phyloP scores from a whole-genome alignment of 2,329 filamentous ascomycete species.

The Beauveria asiatica region DNA sequence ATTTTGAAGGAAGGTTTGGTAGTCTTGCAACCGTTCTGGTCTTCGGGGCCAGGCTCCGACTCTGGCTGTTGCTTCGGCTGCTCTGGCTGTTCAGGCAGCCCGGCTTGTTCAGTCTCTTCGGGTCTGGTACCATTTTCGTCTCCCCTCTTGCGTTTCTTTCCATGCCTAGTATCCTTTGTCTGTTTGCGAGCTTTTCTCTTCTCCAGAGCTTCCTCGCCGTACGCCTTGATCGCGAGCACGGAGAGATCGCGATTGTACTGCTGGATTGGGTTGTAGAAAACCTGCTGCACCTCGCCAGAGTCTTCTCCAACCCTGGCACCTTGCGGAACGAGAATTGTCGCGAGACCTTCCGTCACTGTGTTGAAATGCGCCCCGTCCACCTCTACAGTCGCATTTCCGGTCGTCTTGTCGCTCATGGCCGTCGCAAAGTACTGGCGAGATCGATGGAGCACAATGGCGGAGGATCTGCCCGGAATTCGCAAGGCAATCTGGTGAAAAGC shows the following conservation, averaged over 20 bases:
- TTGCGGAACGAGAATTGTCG: constrained; percentile 47
- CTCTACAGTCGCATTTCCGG: constrained; percentile 18
- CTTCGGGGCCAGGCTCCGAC: constrained; percentile 8
- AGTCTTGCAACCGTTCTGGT: constrained; percentile 19
- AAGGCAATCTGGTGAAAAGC: not conserved
- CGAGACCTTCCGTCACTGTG: constrained; percentile 47
- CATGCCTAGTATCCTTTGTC: constrained; percentile 27
- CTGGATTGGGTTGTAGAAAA: constrained; percentile 98
- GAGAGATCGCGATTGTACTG: constrained; percentile 97
- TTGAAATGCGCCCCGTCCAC: constrained; percentile 40
- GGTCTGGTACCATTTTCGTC: constrained; percentile 21
- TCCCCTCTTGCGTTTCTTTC: constrained; percentile 33
- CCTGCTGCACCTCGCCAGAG: constrained; percentile 59
- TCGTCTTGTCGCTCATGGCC: not conserved
- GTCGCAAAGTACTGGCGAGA: not conserved
- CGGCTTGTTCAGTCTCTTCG: not conserved
- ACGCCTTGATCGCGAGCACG: constrained; percentile 83
- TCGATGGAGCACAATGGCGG: not conserved
- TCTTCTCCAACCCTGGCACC: constrained; percentile 37
- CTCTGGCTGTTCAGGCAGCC: not conserved
- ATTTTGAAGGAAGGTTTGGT: constrained; percentile 59
- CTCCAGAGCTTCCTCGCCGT: constrained; percentile 58
- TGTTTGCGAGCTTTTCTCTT: constrained; percentile 25
- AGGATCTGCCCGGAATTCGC: not conserved
- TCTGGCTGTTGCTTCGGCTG: not conserved